These are phyloP conservation scores for Diplotaxis tenuifolia DNA, from an alignment of 345 rosid species.

Conservation along the genomic window DNA sequence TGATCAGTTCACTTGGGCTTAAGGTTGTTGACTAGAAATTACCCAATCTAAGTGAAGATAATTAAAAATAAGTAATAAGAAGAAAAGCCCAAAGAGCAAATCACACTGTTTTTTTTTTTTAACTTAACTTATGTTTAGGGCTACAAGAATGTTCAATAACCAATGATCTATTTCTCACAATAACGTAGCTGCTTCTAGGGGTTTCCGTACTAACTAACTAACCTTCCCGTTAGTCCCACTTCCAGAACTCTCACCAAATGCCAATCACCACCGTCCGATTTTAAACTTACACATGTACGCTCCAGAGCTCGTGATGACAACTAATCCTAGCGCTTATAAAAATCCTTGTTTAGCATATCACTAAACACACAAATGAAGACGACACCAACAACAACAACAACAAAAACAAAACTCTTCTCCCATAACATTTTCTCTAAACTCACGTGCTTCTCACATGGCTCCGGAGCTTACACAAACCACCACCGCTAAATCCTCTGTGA, in stretches of 20 bases:
- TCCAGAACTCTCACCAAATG: slow-evolving; percentile 47
- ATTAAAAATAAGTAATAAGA: neutral
- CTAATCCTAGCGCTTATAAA: slow-evolving; percentile 34
- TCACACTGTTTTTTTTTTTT: no score
- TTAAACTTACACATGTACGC: slow-evolving; percentile 26
- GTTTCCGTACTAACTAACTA: neutral
- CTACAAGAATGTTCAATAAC: neutral
- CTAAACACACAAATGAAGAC: neutral
- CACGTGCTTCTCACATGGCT: slow-evolving; percentile 49
- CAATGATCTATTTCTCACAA: neutral
- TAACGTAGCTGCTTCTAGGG: slow-evolving; percentile 33
- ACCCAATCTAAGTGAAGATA: neutral
- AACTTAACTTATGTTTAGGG: neutral
- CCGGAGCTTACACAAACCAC: slow-evolving; percentile 46
- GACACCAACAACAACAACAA: neutral
- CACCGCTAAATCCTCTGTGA: slow-evolving; percentile 28
- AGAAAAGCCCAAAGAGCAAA: no score
- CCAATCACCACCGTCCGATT: slow-evolving; percentile 43
- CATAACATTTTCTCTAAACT: neutral
- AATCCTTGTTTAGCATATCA: neutral
- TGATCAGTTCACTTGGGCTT: neutral
- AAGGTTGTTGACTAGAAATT: neutral
- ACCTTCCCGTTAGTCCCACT: slow-evolving; percentile 12
- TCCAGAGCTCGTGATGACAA: neutral
- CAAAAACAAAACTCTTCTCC: neutral